Evolutionary conservation across 2,329 filamentous ascomycete species (phyloP), one percentile per base, ranked within the genome.

Genomic region (Geosmithia flava): DNA sequence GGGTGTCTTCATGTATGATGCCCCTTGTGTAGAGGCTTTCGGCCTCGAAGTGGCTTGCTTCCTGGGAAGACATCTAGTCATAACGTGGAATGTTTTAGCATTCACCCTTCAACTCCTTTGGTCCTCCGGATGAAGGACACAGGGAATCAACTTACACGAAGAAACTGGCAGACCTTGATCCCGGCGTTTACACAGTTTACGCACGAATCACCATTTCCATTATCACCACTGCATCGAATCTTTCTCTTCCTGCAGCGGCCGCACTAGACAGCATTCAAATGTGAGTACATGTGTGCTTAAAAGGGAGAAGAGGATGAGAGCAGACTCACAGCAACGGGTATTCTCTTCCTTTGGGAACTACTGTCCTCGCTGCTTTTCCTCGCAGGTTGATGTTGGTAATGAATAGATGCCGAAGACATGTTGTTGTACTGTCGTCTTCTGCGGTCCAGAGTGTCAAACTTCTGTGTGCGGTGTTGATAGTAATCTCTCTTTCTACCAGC

Each of bases 221-320:
- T 72, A 60, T 95, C 88, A 42, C 91, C 91, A 58, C 86, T 95
- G 68, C 91, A 97, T 56, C 87, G 84, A 57, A 97, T 97, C 72
- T 97, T 97, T 50, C 91, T 80, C 68, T 91, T 90, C 51, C 91
- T 81, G 66, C 91, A 97, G 55, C 91, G 81, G 37, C 81, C 80
- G 63, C 91, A 97, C 91, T 96, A 41, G 19, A 40, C n/a, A 8
- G 37, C n/a, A n/a, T n/a, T n/a, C n/a, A 43, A 13, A 29, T 46
- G 16, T 27, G 42, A 37, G 20, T 27, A 41, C 16, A 29, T 3
- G 16, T n/a, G n/a, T 10, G 17, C 6, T 4, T 2, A 4, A 39
- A 33, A 47, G 20, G 7, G 7, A 42, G 33, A 20, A 46, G 20
- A 20, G 41, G 10, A 8, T 27, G 23, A 29, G 7, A 7, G 42